Conservation (phyloP, 768 basidiomycete genomes). For the Wakefieldia striispora region DNA sequence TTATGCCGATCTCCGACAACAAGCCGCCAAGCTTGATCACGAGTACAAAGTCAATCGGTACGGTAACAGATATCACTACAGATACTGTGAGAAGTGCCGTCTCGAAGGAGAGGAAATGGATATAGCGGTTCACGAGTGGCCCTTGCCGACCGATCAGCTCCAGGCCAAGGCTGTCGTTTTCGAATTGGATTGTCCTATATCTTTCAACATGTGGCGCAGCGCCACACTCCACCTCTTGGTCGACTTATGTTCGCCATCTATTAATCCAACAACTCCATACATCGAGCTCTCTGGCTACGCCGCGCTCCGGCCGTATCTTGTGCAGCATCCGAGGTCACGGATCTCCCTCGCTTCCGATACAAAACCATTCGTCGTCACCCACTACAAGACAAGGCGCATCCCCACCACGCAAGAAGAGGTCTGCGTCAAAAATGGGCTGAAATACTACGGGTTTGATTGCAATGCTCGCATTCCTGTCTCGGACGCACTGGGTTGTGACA, state of each 20-base stretch:
- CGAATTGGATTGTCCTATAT: conserved; percentile 37
- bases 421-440: conserved; percentile 30
- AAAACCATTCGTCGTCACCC: conserved; percentile 34
- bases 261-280: not conserved
- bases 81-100: conserved; percentile 28
- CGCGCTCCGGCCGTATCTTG: not conserved
- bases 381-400: conserved; percentile 26
- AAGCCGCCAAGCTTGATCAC: not conserved
- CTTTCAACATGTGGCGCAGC: conserved; percentile 39
- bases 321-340: conserved; percentile 15
- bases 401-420: conserved; percentile 18
- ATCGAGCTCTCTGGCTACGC: conserved; percentile 3
- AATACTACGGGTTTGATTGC: conserved; percentile 29
- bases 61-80: not conserved
- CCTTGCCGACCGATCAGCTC: conserved; percentile 33
- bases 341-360: conserved; percentile 37
- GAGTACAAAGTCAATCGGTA: not conserved
- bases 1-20: not conserved
- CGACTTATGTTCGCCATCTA: conserved; percentile 29
- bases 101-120: conserved; percentile 14
- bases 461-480: conserved; percentile 8
- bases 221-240: conserved; percentile 28
- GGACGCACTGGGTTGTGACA: conserved; percentile 5
- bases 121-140: conserved; percentile 44
- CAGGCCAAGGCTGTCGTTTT: conserved; percentile 35